Conservation (phyloP, 2,329 filamentous ascomycete species). For the Botrytis pseudocinerea region DNA sequence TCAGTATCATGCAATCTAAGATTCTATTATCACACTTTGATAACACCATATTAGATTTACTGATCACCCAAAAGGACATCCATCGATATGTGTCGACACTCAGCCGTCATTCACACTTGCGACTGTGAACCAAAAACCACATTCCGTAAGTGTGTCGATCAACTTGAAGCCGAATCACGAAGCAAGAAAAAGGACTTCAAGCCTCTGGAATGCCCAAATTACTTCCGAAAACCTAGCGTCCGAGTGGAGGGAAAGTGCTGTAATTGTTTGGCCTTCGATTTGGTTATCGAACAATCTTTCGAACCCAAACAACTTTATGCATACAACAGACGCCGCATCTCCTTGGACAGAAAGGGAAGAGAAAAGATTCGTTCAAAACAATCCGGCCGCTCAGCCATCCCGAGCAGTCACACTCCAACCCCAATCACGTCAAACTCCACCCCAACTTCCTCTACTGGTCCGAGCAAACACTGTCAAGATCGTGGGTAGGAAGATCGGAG, state of each 20-base stretch:
- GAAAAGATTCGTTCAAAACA: background rate
- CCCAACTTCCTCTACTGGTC: background rate
- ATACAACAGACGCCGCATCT: background rate
- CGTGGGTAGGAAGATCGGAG: background rate
- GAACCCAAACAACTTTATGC: background rate
- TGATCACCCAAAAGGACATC: background rate
- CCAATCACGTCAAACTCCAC: background rate
- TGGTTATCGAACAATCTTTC: background rate
- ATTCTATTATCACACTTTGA: background rate
- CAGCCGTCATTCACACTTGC: background rate
- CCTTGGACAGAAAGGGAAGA: background rate
- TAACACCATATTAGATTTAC: background rate
- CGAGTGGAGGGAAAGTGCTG: background rate
- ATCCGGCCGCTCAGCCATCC: background rate
- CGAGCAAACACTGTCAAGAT: background rate
- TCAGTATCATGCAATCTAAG: background rate
- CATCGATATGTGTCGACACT: background rate
- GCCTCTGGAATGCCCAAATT: background rate
- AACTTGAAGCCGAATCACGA: background rate
- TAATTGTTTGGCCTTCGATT: background rate
- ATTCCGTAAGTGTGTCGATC: background rate
- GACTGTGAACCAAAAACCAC: background rate
- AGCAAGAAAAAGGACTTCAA: background rate
- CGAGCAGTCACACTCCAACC: background rate
- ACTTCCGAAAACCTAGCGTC: background rate